Evolutionary conservation across 495 filamentous ascomycete species (phyloP), one percentile per base, ranked within the genome.

Genomic region (Penicillium crystallinum): DNA sequence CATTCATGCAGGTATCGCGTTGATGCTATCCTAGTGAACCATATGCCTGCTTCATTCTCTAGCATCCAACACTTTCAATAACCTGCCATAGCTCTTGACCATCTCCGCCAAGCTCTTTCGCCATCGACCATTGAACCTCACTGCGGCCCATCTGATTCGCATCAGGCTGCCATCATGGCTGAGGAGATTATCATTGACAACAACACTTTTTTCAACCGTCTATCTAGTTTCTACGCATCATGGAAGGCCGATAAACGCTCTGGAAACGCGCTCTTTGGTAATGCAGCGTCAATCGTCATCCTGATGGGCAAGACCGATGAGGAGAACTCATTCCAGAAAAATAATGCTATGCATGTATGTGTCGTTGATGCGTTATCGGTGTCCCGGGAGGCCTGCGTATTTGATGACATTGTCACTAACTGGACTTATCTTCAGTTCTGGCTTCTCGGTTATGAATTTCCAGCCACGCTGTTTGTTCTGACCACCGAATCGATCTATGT

Each of bases 401-500:
- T 25, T 37, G 30, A 21, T 30, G 14, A 5, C 30, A 37, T 37
- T 47, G 37, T 54, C 57, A 47, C 60, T 56, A 50, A 63, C 25
- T 1, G 17, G 38, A 12, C 22, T 30, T n/a, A 9, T 22, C 4
- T 55, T 35, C 72, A 98, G 90, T 96, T 97, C 73, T 99, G 93
- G 93, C 79, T 99, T 42, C 81, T 99, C 52, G 93, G 93, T 56
- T 99, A 97, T 77, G 93, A 99, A 65, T 99, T 99, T 61, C 93
- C 93, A 37, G 90, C 93, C 12, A 97, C 93, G 0, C 77, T 97
- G 35, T 86, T 99, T 70, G 77, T 99, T 38, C 79, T 97, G 59
- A 97, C 95, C 9, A 81, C 83, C 44, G 95, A 97, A 47, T 79
- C 81, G 46, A 73, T 97, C 55, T 92, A 90, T 67, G 83, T 97